phyloP scores from a whole-genome alignment of 2,329 filamentous ascomycete species.

The Pseudocercospora fijiensis region DNA sequence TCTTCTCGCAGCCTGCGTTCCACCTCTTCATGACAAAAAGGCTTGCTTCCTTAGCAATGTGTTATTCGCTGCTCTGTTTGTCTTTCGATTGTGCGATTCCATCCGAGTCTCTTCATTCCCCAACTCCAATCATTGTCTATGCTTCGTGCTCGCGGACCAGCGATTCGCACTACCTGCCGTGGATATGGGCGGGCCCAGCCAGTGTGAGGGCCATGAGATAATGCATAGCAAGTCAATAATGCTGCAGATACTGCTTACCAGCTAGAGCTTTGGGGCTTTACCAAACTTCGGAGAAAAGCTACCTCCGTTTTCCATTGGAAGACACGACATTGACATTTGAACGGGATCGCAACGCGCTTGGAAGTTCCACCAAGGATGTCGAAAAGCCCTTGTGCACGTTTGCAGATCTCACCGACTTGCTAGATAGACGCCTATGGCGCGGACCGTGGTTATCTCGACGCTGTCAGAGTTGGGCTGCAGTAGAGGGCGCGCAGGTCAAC shows the following conservation, averaged over 20 bases:
- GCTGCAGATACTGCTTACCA: background rate
- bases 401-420: conserved; percentile 1
- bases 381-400: background rate
- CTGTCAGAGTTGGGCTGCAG: background rate
- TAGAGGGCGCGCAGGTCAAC: background rate
- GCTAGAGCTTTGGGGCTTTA: background rate
- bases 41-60: too few relatives aligned
- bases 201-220: background rate
- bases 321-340: background rate
- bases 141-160: too few relatives aligned
- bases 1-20: too few relatives aligned
- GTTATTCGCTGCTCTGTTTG: too few relatives aligned
- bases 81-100: too few relatives aligned
- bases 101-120: too few relatives aligned
- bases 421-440: conserved; percentile 2
- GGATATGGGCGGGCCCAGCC: too few relatives aligned
- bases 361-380: background rate
- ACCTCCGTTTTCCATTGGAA: background rate
- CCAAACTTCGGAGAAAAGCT: background rate
- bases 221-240: background rate
- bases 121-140: too few relatives aligned
- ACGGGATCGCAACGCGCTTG: background rate
- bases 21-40: too few relatives aligned
- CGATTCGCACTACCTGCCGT: too few relatives aligned
- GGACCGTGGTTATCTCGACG: background rate